These are phyloP conservation scores for Exophiala phaeomuriformis DNA, from an alignment of 2,329 filamentous ascomycete species.

Conservation along the genomic window DNA sequence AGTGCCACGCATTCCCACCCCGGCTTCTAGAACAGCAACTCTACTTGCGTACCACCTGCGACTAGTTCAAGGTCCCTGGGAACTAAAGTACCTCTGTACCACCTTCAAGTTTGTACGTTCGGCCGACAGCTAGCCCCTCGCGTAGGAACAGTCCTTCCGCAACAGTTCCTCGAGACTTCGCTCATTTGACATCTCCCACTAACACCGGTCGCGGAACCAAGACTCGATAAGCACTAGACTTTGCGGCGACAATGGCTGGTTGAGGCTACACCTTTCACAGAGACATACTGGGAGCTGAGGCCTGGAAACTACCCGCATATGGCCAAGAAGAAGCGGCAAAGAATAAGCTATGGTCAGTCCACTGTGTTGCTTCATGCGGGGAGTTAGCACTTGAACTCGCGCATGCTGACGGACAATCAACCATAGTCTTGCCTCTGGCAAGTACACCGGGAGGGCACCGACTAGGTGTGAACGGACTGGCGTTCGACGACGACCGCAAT, in stretches of 20 bases:
- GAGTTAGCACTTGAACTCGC: background rate
- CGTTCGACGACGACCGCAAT: slow-evolving; percentile 71
- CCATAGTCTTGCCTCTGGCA: slow-evolving; percentile 61
- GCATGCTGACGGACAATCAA: slow-evolving; percentile 2
- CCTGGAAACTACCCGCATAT: slow-evolving; percentile 34
- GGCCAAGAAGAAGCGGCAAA: slow-evolving; percentile 62
- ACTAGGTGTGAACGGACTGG: slow-evolving; percentile 89
- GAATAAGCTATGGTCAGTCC: slow-evolving; percentile 61
- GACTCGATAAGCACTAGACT: background rate
- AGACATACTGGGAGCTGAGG: slow-evolving; percentile 3
- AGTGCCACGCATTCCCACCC: background rate
- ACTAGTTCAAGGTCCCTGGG: too few relatives aligned
- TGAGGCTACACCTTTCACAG: slow-evolving; percentile 3
- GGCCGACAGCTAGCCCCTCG: too few relatives aligned
- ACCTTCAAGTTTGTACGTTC: too few relatives aligned
- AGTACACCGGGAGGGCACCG: slow-evolving; percentile 76
- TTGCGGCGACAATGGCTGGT: slow-evolving; percentile 9
- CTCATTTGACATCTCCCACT: background rate
- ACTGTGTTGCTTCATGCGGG: background rate
- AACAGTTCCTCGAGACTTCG: too few relatives aligned
- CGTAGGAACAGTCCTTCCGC: too few relatives aligned
- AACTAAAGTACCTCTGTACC: too few relatives aligned
- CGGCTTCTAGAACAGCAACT: slow-evolving; percentile 1
- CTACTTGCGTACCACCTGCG: background rate
- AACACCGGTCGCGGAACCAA: background rate